Base-by-base conservation (phyloP, 2,329 filamentous ascomycete species). In the Polychaeton citri region DNA sequence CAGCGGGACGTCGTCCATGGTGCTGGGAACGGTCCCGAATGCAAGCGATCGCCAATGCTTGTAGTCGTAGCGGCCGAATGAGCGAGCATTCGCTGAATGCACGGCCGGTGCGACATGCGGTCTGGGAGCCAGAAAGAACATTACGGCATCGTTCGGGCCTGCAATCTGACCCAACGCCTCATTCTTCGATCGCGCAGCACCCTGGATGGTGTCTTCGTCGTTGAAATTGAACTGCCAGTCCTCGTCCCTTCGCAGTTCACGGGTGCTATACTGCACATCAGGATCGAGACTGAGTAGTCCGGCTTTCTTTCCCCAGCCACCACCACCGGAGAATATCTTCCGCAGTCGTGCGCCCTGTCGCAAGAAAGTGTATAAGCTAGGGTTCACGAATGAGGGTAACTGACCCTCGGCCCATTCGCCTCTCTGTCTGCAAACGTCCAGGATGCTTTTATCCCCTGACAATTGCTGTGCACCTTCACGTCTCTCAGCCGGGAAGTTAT, bases 271-370 rank as follows among this genome's bases (percentile, higher is more conserved):
- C 15, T 55, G 64, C 12, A 64, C 68, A 44, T 83, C 71, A 3
- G 84, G 81, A 50, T 90, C 83, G 3, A 92, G 66, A 5, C 83
- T 84, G 3, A 92, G 62, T 0, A 92, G 62, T 1, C 84, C 84
- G 48, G 80, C 76, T 54, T 88, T 90, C 38, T 72, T 65, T 12
- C 84, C 84, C 84, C 84, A 92, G 15, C 84, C 84, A 30, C 84
- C 84, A 32, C 84, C 84, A 4, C 84, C 84, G 49, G 81, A 86
- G 43, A 87, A 72, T 69, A 64, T 58, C 36, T 59, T 60, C 45
- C 63, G 59, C n/a, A 71, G 50, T 32, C 59, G 57, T 15, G 55
- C 60, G 18, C 61, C 59, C 35, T 43, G 16, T 19, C 33, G 18
- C 15, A 41, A 19, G 7, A 38, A 20, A 4, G 35, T 12, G 24